Conservation (phyloP, 2,329 filamentous ascomycete species). For the Pseudogymnoascus destructans region DNA sequence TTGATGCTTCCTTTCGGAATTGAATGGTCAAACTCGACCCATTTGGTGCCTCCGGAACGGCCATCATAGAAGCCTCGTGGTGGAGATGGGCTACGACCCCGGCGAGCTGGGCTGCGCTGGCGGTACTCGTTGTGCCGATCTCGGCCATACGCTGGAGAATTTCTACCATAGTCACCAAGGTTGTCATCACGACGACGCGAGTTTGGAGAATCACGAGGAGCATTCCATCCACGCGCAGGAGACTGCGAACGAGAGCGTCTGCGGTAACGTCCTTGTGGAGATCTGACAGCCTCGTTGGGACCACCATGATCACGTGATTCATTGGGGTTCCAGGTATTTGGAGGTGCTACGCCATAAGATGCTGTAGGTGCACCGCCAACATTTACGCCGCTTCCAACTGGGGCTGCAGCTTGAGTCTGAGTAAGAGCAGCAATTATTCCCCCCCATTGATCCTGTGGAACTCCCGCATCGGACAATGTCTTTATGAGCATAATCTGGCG, state of each 20-base stretch:
- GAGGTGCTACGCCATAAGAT: constrained; percentile 26
- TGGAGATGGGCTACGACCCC: constrained; percentile 50
- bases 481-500: constrained; percentile 65
- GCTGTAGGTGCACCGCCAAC: constrained; percentile 25
- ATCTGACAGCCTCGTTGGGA: constrained; percentile 40
- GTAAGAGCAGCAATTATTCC: constrained; percentile 42
- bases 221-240: constrained; percentile 60
- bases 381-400: constrained; percentile 20
- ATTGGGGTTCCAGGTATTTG: constrained; percentile 30
- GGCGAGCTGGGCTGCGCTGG: constrained; percentile 70
- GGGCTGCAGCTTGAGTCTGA: constrained; percentile 21
- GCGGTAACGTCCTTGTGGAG: constrained; percentile 41
- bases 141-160: constrained; percentile 43
- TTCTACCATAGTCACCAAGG: constrained; percentile 60
- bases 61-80: constrained; percentile 27
- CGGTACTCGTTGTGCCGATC: constrained; percentile 60
- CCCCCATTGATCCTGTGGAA: constrained; percentile 66
- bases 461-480: constrained; percentile 59
- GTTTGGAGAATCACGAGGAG: constrained; percentile 40
- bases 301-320: constrained; percentile 39
- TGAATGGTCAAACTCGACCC: constrained; percentile 63
- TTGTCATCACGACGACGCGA: constrained; percentile 35
- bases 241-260: constrained; percentile 68
- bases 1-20: constrained; percentile 72
- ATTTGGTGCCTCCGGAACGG: constrained; percentile 47